Evolutionary conservation across 2,329 filamentous ascomycete species (phyloP).

Genomic region (Paraconiothyrium brasiliense): DNA sequence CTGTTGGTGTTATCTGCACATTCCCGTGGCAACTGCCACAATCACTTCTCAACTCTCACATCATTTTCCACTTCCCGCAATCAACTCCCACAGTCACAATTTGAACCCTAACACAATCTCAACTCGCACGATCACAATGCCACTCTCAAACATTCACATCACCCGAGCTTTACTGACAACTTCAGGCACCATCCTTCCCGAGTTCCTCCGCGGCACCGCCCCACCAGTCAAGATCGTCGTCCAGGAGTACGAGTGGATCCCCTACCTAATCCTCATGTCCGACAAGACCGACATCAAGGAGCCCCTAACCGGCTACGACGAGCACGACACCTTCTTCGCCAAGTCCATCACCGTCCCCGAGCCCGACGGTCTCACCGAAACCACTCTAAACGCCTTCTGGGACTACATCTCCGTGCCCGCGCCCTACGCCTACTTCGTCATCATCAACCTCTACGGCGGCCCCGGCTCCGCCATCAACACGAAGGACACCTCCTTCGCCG

Average conservation of each 20-base stretch:
- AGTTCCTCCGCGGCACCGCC: slow-evolving; percentile 51
- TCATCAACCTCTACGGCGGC: slow-evolving; percentile 52
- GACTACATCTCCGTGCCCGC: slow-evolving; percentile 41
- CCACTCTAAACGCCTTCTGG: slow-evolving; percentile 40
- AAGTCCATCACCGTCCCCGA: slow-evolving; percentile 54
- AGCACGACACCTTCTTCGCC: slow-evolving; percentile 53
- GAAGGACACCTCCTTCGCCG: slow-evolving; percentile 45
- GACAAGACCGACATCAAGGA: slow-evolving; percentile 37
- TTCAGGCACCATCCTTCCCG: slow-evolving; percentile 44
- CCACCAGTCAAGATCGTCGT: slow-evolving; percentile 33
- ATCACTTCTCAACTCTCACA: neutral
- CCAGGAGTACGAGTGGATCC: slow-evolving; percentile 45
- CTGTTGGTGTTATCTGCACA: neutral
- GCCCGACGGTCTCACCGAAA: slow-evolving; percentile 40
- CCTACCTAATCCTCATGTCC: slow-evolving; percentile 55
- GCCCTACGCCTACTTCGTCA: slow-evolving; percentile 43
- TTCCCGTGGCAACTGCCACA: neutral
- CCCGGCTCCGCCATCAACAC: slow-evolving; percentile 48
- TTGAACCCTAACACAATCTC: no score
- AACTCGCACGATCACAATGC: neutral
- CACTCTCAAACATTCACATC: neutral
- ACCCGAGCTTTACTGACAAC: neutral
- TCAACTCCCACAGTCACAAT: no score
- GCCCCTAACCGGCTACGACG: slow-evolving; percentile 46
- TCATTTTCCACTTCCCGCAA: no score